Evolutionary conservation across 805 yeast species (phyloP), one percentile per base, ranked within the genome.

Genomic region (Saccharomycopsis schoenii): DNA sequence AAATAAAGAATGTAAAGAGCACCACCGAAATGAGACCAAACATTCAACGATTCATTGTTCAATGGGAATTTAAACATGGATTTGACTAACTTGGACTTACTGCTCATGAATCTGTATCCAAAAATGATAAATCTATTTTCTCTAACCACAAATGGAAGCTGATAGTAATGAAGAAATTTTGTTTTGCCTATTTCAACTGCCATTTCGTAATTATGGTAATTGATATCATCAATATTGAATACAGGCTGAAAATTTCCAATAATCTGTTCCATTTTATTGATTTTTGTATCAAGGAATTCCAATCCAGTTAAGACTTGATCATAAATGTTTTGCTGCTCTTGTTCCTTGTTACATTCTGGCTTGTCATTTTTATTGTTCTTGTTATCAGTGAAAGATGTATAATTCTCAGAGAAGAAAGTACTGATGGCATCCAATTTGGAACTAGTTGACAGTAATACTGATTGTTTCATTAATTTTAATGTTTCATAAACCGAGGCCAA

Each of bases 1-100:
- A 92, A 67, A 65, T 83, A 85, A 0, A 79, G 58, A 70, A 92
- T 73, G 36, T 82, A 67, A 1, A 82, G 37, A 1, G 87, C 80
- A 14, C 97, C 98, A 1, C 83, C 41, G 14, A 89, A 68, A 74
- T 93, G 99, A 0, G 97, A 81, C 98, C 99, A 93, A 60, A 93
- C 91, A 73, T 94, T 94, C 69, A 88, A 80, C 0, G 96, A 81
- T 72, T 93, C 99, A 70, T 93, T 93, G 73, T 94, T 98, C n/a
- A 60, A 60, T 71, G 77, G 63, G 66, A 79, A 65, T 56, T 76
- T 70, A 69, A 83, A 79, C 17, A 91, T 75, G 56, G 92, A 82
- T 62, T 76, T 72, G 37, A 86, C 58, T 65, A 94, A 86, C 60
- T 80, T 78, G 6, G 68, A 37, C 69, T 86, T 91, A 50, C 81